Percentiles rank a stretch among this genome's conserved stretches.
Evolutionary conservation across 352 stramenopile species (phyloP).

Genomic region (Phytophthora vignae): DNA sequence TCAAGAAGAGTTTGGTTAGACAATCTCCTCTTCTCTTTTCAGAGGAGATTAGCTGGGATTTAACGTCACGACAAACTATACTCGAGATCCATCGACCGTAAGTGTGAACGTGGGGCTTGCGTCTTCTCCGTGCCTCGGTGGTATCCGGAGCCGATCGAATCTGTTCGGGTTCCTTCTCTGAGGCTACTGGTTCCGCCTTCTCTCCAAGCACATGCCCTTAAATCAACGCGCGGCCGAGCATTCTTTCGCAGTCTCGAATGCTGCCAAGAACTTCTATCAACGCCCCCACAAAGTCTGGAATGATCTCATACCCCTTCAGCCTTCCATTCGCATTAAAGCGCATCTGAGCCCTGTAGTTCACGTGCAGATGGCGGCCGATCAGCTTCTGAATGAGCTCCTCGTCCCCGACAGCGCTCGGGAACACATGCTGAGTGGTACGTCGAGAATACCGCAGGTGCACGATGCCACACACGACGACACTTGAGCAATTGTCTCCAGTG

Average conservation of each 20-base stretch:
- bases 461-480: not conserved
- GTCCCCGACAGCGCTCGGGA: slow-evolving; percentile 42
- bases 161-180: not conserved
- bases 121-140: not conserved
- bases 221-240: not conserved
- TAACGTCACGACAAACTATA: not conserved
- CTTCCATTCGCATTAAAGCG: slow-evolving; percentile 39
- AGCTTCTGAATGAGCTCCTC: slow-evolving; percentile 55
- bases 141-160: not conserved
- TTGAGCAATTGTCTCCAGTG: not conserved
- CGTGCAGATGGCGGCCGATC: slow-evolving; percentile 50
- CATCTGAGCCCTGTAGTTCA: slow-evolving; percentile 52
- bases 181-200: not conserved
- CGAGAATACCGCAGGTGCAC: slow-evolving; percentile 47
- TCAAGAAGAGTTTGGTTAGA: too few species aligned
- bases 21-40: too few species aligned
- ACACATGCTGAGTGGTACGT: slow-evolving; percentile 58
- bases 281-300: not conserved
- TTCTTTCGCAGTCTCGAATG: not conserved
- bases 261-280: not conserved
- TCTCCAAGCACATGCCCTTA: not conserved
- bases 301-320: not conserved
- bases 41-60: too few species aligned
- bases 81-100: not conserved
- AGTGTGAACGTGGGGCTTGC: not conserved